Evolutionary conservation across 78 protist genomes (phyloP).

Genomic region (Blattamonas nauphoetae): DNA sequence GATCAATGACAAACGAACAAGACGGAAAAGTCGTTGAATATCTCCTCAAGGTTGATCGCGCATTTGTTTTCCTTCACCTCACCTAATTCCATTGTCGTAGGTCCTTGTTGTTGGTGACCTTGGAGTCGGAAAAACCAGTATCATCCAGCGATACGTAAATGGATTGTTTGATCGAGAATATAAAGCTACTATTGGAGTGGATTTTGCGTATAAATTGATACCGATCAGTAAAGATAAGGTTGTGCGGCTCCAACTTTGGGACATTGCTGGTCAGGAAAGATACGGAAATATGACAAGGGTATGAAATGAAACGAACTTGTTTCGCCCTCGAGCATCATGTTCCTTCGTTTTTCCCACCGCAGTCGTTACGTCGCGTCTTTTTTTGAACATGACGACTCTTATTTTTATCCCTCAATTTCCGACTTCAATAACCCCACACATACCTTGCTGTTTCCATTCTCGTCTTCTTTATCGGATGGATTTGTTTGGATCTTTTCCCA

Average conservation of each 20-base stretch:
- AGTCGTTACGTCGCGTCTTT: too few relatives aligned
- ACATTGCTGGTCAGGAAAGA: constrained; percentile 33
- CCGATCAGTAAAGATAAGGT: constrained; percentile 1
- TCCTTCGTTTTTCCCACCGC: too few relatives aligned
- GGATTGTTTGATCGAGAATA: constrained; percentile 11
- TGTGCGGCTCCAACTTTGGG: constrained; percentile 30
- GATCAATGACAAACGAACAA: not conserved
- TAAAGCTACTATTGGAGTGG: constrained; percentile 31
- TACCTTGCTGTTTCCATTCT: not conserved
- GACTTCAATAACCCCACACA: too few relatives aligned
- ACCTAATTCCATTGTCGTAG: not conserved
- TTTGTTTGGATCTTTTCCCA: too few relatives aligned
- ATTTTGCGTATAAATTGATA: constrained; percentile 22
- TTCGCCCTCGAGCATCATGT: too few relatives aligned
- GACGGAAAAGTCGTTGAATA: not conserved
- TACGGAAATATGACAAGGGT: constrained; percentile 32
- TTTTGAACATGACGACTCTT: too few relatives aligned
- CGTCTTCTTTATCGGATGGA: not conserved
- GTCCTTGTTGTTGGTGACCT: constrained; percentile 22
- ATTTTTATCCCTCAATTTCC: too few relatives aligned
- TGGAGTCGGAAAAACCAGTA: constrained; percentile 22
- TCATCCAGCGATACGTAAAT: constrained; percentile 20
- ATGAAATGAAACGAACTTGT: too few relatives aligned
- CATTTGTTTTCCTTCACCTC: not conserved
- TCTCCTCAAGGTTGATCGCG: not conserved